Conservation (phyloP, 306 rosid species). For the Comarum palustre region DNA sequence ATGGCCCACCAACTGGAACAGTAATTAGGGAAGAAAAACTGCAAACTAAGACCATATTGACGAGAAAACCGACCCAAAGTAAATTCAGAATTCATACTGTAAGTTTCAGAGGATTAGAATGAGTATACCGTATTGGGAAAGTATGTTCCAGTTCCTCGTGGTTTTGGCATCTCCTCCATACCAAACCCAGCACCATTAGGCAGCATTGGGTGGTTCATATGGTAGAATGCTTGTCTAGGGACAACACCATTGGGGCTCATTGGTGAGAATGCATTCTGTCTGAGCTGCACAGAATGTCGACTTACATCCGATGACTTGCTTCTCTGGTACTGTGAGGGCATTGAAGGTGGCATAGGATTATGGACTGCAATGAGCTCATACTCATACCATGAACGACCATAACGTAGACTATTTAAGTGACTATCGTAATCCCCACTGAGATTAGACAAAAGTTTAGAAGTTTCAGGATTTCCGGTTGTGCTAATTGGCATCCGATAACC, state of each 20-base stretch:
- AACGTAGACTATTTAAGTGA: constrained; percentile 32
- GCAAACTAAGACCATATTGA: constrained; percentile 4
- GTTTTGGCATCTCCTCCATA: constrained; percentile 43
- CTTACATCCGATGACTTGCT: constrained; percentile 41
- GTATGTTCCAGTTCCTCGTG: constrained; percentile 56
- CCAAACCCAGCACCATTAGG: constrained; percentile 35
- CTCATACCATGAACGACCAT: constrained; percentile 30
- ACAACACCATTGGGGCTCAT: constrained; percentile 32
- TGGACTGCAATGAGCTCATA: constrained; percentile 24
- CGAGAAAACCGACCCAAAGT: neutral
- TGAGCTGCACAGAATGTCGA: constrained; percentile 31
- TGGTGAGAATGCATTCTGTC: constrained; percentile 31
- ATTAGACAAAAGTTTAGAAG: constrained; percentile 36
- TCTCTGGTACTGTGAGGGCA: constrained; percentile 29
- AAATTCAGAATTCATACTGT: constrained; percentile 1
- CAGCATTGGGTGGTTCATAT: constrained; percentile 27
- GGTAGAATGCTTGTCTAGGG: constrained; percentile 34
- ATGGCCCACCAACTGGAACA: constrained; percentile 16
- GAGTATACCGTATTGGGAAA: constrained; percentile 50
- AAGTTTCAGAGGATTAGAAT: constrained; percentile 24
- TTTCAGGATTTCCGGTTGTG: constrained; percentile 28
- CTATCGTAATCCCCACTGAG: constrained; percentile 43
- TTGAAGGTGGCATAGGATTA: constrained; percentile 25
- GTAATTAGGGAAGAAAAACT: constrained; percentile 9
- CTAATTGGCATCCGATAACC: constrained; percentile 19